Base-by-base conservation (phyloP, 2,329 filamentous ascomycete genomes). In the Malbranchea zuffiana region DNA sequence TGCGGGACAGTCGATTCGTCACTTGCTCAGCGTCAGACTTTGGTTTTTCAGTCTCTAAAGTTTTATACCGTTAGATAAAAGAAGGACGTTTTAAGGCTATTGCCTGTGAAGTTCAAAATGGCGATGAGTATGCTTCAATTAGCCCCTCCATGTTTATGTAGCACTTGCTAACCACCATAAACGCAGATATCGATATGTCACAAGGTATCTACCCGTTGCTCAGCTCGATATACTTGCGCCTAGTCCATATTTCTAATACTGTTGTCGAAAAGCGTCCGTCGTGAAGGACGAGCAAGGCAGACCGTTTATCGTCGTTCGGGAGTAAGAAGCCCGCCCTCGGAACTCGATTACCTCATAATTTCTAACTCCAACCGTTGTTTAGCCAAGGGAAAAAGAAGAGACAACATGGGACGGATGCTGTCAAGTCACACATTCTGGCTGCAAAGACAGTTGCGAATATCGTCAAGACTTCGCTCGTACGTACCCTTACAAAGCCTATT, bases 311-410 rank as follows among this genome's bases (percentile, higher is more conserved):
- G 80, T 98, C 47, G 90, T 98, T 52, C 75, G 90, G 79, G 90
- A 98, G 85, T 93, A 74, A 52, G 82, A 74, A 41, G 44, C 11
- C 27, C 29, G 35, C 23, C 19, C 30, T 21, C 11, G 10, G 27
- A 18, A 32, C 20, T 24, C 12, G 23, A 10, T 31, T 20, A 36
- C 40, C 27, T 28, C 28, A 2, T 23, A 13, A 26, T 13, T 13
- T 20, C 26, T 36, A 40, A 36, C 15, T 16, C 33, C 27, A 32
- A 40, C n/a, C 39, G 37, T 37, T 39, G 39, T 45, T 33, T 52
- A 93, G 86, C 60, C 90, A 98, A 65, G 88, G 88, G 59, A 94
- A 79, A 69, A 98, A 96, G 78, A 93, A 86, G 75, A 80, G 90
- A 62, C 83, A 90, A 56, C 88, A 90, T 61, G 90, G 90, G 55